Evolutionary conservation across 495 filamentous ascomycete species (phyloP).

Genomic region (Evansstolkia leycettana): DNA sequence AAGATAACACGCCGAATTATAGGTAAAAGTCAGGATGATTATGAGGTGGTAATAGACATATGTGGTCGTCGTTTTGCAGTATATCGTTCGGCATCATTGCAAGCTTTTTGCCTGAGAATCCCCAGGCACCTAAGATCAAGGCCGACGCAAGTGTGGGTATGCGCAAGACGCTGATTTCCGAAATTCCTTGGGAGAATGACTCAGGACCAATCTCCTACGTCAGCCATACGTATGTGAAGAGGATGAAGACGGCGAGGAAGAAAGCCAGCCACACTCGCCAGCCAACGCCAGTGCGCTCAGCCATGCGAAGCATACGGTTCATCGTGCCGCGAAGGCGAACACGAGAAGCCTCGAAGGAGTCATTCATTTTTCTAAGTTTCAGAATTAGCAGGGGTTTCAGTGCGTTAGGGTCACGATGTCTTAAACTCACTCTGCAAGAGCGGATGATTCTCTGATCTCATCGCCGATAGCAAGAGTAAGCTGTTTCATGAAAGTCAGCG

Average conservation of each 20-base stretch:
- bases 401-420: neutral
- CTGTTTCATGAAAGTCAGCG: constrained; percentile 26
- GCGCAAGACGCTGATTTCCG: no score
- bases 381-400: neutral
- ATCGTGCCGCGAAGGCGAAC: constrained; percentile 76
- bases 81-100: no score
- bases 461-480: constrained; percentile 87
- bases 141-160: no score
- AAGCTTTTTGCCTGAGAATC: no score
- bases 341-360: constrained; percentile 76
- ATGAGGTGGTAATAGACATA: no score
- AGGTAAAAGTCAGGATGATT: no score
- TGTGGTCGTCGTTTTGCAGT: no score
- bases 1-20: no score
- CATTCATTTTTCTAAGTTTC: constrained; percentile 41
- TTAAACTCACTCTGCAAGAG: constrained; percentile 46
- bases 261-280: constrained; percentile 91
- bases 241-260: constrained; percentile 61
- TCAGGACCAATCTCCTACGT: constrained; percentile 25
- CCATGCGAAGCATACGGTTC: constrained; percentile 95
- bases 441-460: constrained; percentile 79
- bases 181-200: no score
- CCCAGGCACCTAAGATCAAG: no score
- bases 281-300: constrained; percentile 78
- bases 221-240: constrained; percentile 90